Evolutionary conservation across 768 basidiomycete species (phyloP), one percentile per base, ranked within the genome.

Genomic region (Russula dissimulans): DNA sequence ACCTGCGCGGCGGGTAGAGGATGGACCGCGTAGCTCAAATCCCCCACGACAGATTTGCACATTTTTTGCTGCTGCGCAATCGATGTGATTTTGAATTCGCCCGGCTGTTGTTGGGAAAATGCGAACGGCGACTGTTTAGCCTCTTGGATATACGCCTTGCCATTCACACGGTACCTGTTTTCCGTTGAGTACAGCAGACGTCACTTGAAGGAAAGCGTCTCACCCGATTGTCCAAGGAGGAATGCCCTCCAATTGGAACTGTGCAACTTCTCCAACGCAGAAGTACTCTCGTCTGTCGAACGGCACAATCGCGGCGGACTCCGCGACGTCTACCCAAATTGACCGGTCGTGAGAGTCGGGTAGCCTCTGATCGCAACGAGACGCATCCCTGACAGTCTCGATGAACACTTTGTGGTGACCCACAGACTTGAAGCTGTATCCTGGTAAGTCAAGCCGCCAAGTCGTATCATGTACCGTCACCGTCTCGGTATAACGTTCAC

Each of bases 11-110:
- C 84, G 10, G 97, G 97, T 41, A 97, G 77, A 12, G 86, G 74
- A 69, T 95, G 92, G 17, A 98, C 83, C 29, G 72, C 76, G 67
- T 89, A 83, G 10, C 79, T 76, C 54, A 97, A 70, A 67, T 92
- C 91, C 17, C 84, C 80, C 34, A 97, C 82, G 9, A 81, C 78
- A 0, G 89, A 86, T 72, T 90, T 87, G 76, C 91, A 97, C 83
- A 85, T 86, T 76, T 91, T 88, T 72, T 94, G 89, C 68, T 92
- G 91, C 67, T 97, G 91, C 3, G 95, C 87, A 51, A 98, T 87
- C 29, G 91, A 92, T 1, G 82, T 82, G 59, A 98, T 81, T n/a
- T 80, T 77, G 69, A 99, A 95, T 63, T 84, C 81, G 6, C 97
- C 97, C 3, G 86, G 77, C 62, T 85, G 82, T 63, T 91, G 86